These are phyloP conservation scores for Emmonsiellopsis sp. DNA, from an alignment of 2,329 filamentous ascomycete species.

Conservation along the genomic window DNA sequence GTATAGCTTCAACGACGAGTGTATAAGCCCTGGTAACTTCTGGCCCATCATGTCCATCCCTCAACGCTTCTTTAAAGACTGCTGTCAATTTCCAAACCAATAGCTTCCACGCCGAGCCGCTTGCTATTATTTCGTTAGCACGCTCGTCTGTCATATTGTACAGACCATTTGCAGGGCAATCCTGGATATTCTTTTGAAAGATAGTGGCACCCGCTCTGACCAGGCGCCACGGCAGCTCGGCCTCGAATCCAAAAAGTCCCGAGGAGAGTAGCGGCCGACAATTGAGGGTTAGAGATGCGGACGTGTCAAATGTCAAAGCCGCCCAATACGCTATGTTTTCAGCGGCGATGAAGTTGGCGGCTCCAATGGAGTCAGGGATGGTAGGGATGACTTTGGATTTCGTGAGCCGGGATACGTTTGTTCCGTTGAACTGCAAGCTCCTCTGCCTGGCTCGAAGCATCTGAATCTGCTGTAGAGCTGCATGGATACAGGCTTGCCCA, in stretches of 20 bases:
- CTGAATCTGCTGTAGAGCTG: slow-evolving; percentile 35
- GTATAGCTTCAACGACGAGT: slow-evolving; percentile 18
- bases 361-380: slow-evolving; percentile 20
- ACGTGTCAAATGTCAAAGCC: slow-evolving; percentile 36
- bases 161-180: slow-evolving; percentile 17
- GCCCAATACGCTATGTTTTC: slow-evolving; percentile 37
- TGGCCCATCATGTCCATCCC: slow-evolving; percentile 23
- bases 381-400: slow-evolving; percentile 7
- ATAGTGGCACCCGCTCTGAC: slow-evolving; percentile 19
- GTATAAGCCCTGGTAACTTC: slow-evolving; percentile 19
- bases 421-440: slow-evolving; percentile 33
- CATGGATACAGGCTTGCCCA: slow-evolving; percentile 33
- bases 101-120: slow-evolving; percentile 19
- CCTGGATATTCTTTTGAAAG: slow-evolving; percentile 20
- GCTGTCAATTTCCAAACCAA: slow-evolving; percentile 23
- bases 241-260: slow-evolving; percentile 22
- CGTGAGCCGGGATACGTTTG: slow-evolving; percentile 24
- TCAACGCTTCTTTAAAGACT: slow-evolving; percentile 23
- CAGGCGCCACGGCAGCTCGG: slow-evolving; percentile 21
- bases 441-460: slow-evolving; percentile 30
- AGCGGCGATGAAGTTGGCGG: slow-evolving; percentile 25
- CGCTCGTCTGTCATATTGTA: slow-evolving; percentile 18
- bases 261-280: slow-evolving; percentile 32
- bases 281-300: slow-evolving; percentile 34
- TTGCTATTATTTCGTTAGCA: slow-evolving; percentile 22